Evolutionary conservation across 768 basidiomycete genomes (phyloP), one percentile per base, ranked within the genome.

Genomic region (Auriscalpium microsporum): DNA sequence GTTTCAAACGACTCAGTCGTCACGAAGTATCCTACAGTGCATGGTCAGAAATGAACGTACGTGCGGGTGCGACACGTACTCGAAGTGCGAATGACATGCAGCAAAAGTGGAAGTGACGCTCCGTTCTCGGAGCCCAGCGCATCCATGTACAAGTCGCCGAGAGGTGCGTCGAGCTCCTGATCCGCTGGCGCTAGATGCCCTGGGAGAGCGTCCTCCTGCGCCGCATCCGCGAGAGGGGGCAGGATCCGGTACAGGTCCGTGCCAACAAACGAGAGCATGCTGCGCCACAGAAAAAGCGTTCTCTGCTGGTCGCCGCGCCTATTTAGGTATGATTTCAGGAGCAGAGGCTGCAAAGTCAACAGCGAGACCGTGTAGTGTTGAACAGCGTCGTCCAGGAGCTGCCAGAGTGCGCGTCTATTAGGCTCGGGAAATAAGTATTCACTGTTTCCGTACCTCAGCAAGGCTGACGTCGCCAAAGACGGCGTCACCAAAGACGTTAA

Each of bases 301-400:
- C 59, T 67, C 2, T 42, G 46, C n/a, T 73, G 65, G 46, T 69
- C 64, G 10, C 46, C 45, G 5, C 80, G 72, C 58, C 77, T 66
- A 9, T 67, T 57, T 21, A 89, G 70, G 58, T 87, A 88, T 0
- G 75, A 69, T 3, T 80, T 66, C 5, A 86, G 65, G 0, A 84
- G 68, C 2, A 69, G 50, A 0, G 78, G 75, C 1, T 75, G 75
- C 1, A 67, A 57, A 5, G 56, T 63, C 52, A 83, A 61, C 16
- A 84, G 66, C 3, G 61, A 62, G 48, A 70, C 66, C 2, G 76
- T 66, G 53, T 80, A 67, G 13, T 67, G 53, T 3, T 61, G 53
- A 16, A 81, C 64, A 7, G 80, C 66, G 3, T 59, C 61, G 58
- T 87, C 83, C 10, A 80, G 63, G 37, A 67, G 67, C 81, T 84